Conservation (phyloP, 192 early-diverging fungal species). For the Coemansia sp. region DNA sequence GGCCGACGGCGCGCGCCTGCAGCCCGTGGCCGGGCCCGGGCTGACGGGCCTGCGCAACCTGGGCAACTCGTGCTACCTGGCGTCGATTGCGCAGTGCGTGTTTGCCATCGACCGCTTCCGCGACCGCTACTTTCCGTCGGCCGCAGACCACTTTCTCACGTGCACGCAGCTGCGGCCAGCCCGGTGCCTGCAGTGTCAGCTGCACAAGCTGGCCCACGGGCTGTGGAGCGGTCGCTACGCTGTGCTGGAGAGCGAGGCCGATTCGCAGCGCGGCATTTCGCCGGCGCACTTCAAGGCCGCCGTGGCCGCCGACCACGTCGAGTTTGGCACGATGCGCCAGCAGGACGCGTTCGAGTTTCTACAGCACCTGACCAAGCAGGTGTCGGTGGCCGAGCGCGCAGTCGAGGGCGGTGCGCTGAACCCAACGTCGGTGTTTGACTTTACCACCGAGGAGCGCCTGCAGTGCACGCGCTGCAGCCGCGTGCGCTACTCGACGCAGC, state of each 20-base stretch:
- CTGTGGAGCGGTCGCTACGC: constrained; percentile 86
- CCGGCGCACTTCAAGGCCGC: constrained; percentile 90
- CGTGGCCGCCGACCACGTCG: constrained; percentile 83
- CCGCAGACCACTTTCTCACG: constrained; percentile 31
- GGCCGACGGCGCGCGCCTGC: constrained; percentile 83
- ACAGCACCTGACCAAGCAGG: constrained; percentile 66
- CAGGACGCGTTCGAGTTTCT: constrained; percentile 98
- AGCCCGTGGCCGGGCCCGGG: constrained; percentile 82
- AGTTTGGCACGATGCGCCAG: constrained; percentile 96
- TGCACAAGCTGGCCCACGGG: constrained; percentile 88
- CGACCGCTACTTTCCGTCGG: constrained; percentile 57
- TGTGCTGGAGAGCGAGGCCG: constrained; percentile 47
- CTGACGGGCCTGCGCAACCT: constrained; percentile 91
- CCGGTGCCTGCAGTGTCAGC: constrained; percentile 83
- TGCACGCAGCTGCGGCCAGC: constrained; percentile 56
- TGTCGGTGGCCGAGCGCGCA: constrained; percentile 74
- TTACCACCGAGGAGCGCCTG: constrained; percentile 74
- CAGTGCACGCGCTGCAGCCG: constrained; percentile 81
- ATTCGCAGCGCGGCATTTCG: constrained; percentile 74
- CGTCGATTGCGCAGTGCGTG: constrained; percentile 87
- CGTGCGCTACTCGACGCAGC: constrained; percentile 69
- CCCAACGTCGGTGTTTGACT: constrained; percentile 78
- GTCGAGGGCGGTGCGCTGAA: constrained; percentile 52
- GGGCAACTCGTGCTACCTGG: constrained; percentile 99
- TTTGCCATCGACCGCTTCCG: constrained; percentile 74